A percentile compares a stretch with the other conserved stretches of the same genome.
phyloP scores from a whole-genome alignment of 148 eudicot species.

The Spergularia marina region DNA sequence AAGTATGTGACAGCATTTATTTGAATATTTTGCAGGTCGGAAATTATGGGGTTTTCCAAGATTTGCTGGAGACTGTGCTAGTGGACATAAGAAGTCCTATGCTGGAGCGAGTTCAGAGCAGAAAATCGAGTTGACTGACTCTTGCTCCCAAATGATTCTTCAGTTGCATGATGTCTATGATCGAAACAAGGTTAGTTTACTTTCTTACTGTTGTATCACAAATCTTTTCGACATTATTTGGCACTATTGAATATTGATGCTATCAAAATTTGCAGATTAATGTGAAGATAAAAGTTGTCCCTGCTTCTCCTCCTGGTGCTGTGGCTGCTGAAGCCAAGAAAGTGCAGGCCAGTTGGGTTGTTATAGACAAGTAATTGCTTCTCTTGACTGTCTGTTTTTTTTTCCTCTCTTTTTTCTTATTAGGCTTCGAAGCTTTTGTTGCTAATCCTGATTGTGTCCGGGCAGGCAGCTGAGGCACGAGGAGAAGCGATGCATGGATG shows the following conservation, averaged over 20 bases:
- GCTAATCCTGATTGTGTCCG: constrained; percentile 14
- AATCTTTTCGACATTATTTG: not conserved
- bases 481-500: constrained; percentile 86
- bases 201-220: constrained; percentile 1
- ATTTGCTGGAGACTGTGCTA: constrained; percentile 94
- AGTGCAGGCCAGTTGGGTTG: constrained; percentile 83
- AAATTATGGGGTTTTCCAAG: constrained; percentile 85
- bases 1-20: not conserved
- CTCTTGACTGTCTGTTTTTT: not conserved
- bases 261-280: constrained; percentile 49
- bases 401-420: not conserved
- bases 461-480: constrained; percentile 81
- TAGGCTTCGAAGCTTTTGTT: not conserved
- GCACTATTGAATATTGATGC: not conserved
- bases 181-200: constrained; percentile 66
- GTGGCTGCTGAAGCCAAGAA: constrained; percentile 87
- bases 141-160: constrained; percentile 96
- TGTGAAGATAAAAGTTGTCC: constrained; percentile 79
- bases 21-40: constrained; percentile 47
- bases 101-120: constrained; percentile 66
- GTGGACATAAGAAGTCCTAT: constrained; percentile 55
- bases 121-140: constrained; percentile 76
- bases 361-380: constrained; percentile 72
- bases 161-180: constrained; percentile 94
- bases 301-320: constrained; percentile 74